Conservation (phyloP, 202 grass and related monocot genomes). For the Hordeum pubiflorum region DNA sequence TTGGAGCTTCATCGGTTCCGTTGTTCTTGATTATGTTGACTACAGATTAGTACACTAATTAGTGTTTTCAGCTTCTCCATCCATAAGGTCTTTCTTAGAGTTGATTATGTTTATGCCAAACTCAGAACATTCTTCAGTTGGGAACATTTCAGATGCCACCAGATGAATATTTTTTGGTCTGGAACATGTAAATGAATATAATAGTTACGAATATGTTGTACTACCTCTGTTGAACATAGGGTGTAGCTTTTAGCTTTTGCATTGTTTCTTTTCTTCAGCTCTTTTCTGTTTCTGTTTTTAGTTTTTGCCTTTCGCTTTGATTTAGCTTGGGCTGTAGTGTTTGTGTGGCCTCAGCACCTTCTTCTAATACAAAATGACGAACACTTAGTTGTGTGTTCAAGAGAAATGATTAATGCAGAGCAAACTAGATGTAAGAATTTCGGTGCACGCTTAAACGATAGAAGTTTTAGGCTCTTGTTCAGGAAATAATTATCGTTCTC, state of each 20-base stretch:
- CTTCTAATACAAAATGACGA: too few relatives aligned
- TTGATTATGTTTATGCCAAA: not conserved
- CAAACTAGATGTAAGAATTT: not conserved
- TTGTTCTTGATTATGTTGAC: not conserved
- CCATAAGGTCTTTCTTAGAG: not conserved
- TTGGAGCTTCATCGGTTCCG: not conserved
- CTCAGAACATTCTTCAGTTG: not conserved
- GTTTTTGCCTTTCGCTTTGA: not conserved
- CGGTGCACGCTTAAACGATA: not conserved
- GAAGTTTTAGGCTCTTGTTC: not conserved
- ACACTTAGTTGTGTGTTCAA: too few relatives aligned
- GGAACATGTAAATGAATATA: not conserved
- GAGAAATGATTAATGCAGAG: not conserved
- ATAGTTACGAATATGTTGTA: not conserved
- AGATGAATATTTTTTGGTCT: not conserved
- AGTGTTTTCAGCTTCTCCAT: not conserved
- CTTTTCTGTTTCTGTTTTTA: not conserved
- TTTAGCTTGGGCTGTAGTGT: not conserved
- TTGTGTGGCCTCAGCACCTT: not conserved
- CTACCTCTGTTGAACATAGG: too few relatives aligned
- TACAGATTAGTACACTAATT: not conserved
- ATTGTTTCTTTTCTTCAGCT: not conserved
- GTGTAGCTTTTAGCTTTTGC: too few relatives aligned
- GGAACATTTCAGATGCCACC: not conserved
- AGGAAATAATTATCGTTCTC: not conserved